Base-by-base conservation (phyloP, 2,329 filamentous ascomycete species). In the Stylonectria norvegica region DNA sequence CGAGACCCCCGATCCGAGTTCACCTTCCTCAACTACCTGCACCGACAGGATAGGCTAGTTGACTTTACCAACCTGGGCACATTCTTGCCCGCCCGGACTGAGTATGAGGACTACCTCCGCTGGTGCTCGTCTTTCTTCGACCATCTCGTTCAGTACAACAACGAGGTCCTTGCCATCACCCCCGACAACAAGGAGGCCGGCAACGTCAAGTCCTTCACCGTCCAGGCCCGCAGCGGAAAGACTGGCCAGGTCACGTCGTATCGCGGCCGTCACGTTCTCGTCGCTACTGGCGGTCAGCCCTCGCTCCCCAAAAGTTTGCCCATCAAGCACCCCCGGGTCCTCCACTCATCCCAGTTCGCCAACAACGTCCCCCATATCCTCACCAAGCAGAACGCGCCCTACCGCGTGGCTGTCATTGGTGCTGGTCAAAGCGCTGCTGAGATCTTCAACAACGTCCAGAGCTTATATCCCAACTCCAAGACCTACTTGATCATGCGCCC, bases 21-120 rank as follows among this genome's bases (percentile, higher is more conserved):
- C 66, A 97, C 91, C 11, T 97, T 96, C 68, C 72, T 95, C 60
- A 96, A 96, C 68, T 97, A 97, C 64, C 78, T 97, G 10, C 86
- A 94, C 68, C 68, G 78, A 54, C 85, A 94, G 55, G 76, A 76
- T 40, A 78, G 91, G n/a, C 75, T 97, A 27, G 80, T 95, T 34
- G 83, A 91, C 52, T 97, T 97, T 59, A 89, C 86, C 55, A 97
- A 97, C 67, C 70, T 97, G 34, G 77, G 80, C 57, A 96, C 91
- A 1, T 96, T 96, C 69, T 68, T 94, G 20, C 91, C 91, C 0
- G 82, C 87, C 20, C 80, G 91, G 18, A 73, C 85, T 46, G 91
- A 97, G 68, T 97, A 94, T 59, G 90, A 96, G 63, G 90, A 95
- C 65, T 97, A 97, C 67, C 83, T 97, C 65, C 79, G 85, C 47